A percentile compares a stretch with the other conserved stretches of the same genome.
These are phyloP conservation scores for Globisporangium paroecandrum DNA, from an alignment of 352 stramenopile genomes.

Conservation along the genomic window DNA sequence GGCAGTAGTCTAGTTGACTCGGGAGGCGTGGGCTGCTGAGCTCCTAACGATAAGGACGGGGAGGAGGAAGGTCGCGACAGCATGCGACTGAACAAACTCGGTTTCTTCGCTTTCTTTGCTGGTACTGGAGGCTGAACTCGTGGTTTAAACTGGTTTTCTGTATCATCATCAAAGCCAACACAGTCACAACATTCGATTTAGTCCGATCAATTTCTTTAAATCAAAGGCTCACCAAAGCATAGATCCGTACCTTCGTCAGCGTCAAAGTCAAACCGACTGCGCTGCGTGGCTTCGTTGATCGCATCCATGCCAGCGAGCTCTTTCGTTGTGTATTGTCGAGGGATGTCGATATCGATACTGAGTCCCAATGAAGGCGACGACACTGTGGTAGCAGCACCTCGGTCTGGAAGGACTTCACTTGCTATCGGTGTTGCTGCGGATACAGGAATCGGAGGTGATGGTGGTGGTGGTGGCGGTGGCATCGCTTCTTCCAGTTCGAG, in stretches of 20 bases:
- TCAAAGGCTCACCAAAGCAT: background rate
- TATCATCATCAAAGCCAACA: background rate
- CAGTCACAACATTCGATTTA: no score
- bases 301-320: constrained; percentile 26
- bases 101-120: constrained; percentile 3
- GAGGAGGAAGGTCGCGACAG: background rate
- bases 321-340: constrained; percentile 11
- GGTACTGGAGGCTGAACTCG: background rate
- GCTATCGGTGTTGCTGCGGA: background rate
- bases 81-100: constrained; percentile 17
- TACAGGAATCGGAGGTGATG: background rate
- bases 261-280: constrained; percentile 30
- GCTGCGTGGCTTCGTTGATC: constrained; percentile 26
- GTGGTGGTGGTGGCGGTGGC: background rate
- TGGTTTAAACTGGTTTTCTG: constrained; percentile 16
- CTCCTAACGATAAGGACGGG: background rate
- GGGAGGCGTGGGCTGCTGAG: background rate
- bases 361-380: background rate
- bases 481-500: background rate
- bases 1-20: constrained; percentile 3
- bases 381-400: background rate
- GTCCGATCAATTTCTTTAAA: no score
- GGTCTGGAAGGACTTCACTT: background rate
- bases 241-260: constrained; percentile 18
- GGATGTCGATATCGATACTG: background rate